These are phyloP conservation scores for Coccomyxa subellipsoidea DNA, from an alignment of 163 green algal species.

Conservation along the genomic window DNA sequence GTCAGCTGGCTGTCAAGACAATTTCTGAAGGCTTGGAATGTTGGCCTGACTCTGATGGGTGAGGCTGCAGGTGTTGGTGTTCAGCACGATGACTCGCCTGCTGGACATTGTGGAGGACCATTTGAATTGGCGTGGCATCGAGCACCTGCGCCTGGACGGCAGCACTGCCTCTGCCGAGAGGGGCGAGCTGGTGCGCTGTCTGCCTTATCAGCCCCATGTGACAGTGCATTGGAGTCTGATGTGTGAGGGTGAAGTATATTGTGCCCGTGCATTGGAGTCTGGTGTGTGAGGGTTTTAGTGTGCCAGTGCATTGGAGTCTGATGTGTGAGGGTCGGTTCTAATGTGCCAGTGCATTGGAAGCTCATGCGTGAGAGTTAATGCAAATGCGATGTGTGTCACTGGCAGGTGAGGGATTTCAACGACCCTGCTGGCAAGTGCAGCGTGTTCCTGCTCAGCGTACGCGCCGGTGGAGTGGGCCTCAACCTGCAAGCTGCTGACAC, in stretches of 20 bases:
- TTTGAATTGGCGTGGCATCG: slow-evolving; percentile 54
- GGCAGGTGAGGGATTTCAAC: slow-evolving; percentile 55
- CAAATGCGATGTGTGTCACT: not conserved
- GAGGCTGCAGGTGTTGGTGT: slow-evolving; percentile 75
- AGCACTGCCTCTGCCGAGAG: slow-evolving; percentile 53
- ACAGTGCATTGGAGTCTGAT: no score
- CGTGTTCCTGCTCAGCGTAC: slow-evolving; percentile 56
- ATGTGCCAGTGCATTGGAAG: no score
- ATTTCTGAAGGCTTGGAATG: no score
- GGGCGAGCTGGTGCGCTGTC: slow-evolving; percentile 42
- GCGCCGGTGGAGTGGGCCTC: slow-evolving; percentile 62
- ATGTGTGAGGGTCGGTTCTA: no score
- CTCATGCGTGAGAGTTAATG: not conserved
- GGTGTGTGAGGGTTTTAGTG: no score
- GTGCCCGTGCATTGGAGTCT: no score
- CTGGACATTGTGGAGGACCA: slow-evolving; percentile 76
- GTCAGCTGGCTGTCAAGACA: no score
- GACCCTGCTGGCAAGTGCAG: slow-evolving; percentile 28
- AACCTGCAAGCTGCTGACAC: slow-evolving; percentile 85
- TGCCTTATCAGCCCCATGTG: no score
- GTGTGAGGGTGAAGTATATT: no score
- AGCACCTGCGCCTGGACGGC: slow-evolving; percentile 72
- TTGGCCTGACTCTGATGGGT: no score
- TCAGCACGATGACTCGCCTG: slow-evolving; percentile 81
- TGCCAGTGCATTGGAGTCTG: no score